These are phyloP conservation scores for Hyaloscypha hepaticicola DNA, from an alignment of 495 filamentous ascomycete species.

Conservation along the genomic window DNA sequence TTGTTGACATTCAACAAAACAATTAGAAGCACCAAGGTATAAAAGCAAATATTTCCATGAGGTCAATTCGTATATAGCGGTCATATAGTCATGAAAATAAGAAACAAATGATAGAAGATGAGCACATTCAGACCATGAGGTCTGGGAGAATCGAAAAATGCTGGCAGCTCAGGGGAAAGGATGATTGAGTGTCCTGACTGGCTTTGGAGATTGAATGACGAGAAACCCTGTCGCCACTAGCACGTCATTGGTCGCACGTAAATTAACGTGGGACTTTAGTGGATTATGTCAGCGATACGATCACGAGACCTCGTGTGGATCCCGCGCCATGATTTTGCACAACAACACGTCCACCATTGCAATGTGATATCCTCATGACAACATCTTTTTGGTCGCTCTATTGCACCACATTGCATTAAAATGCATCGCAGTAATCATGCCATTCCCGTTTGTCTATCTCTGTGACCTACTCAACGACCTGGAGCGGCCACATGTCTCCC, in stretches of 20 bases:
- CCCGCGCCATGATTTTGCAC: background rate
- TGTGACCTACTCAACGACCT: slow-evolving; percentile 61
- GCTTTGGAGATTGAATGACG: slow-evolving; percentile 1
- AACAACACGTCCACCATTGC: background rate
- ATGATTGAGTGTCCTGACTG: background rate
- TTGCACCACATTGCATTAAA: background rate
- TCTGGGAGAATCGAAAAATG: background rate
- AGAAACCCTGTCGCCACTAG: background rate
- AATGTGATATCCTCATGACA: background rate
- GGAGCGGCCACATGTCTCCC: slow-evolving; percentile 38
- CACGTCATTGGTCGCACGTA: background rate
- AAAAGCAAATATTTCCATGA: slow-evolving; percentile 22
- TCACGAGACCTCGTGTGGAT: slow-evolving; percentile 2
- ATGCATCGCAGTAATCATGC: slow-evolving; percentile 44
- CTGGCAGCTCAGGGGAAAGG: slow-evolving; percentile 3
- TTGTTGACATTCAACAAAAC: slow-evolving; percentile 28
- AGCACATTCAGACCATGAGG: slow-evolving; percentile 9
- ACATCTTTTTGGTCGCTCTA: background rate
- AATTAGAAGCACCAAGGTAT: slow-evolving; percentile 19
- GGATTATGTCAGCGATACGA: too few species aligned
- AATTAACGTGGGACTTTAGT: background rate
- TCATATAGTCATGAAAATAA: slow-evolving; percentile 26
- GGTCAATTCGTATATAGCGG: slow-evolving; percentile 15
- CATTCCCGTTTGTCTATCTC: slow-evolving; percentile 58
- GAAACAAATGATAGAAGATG: background rate